Percentiles rank a stretch among this genome's conserved stretches.
Conservation (phyloP, 2,329 filamentous ascomycete genomes). For the Sporothrix brunneoviolacea region DNA sequence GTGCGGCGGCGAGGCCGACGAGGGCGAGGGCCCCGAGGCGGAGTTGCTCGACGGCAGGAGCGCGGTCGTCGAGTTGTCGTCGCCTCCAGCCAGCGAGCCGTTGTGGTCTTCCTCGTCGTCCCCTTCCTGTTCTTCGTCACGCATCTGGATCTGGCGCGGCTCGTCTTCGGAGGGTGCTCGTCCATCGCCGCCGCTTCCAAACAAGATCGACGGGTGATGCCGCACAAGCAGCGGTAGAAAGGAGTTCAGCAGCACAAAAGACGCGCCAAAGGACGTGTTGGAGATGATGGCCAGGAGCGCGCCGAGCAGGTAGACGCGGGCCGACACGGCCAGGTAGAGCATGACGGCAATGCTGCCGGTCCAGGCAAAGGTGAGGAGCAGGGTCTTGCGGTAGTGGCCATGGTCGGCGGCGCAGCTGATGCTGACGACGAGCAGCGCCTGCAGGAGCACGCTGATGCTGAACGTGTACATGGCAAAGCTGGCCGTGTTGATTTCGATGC, state of each 20-base stretch:
- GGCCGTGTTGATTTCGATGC: constrained; percentile 85
- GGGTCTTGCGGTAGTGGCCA: constrained; percentile 81
- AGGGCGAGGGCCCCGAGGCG: neutral
- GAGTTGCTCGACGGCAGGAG: constrained; percentile 31
- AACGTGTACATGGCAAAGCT: constrained; percentile 98
- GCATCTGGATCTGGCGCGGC: constrained; percentile 24
- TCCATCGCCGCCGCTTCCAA: constrained; percentile 5
- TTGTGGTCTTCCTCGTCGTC: constrained; percentile 21
- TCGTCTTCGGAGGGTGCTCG: neutral
- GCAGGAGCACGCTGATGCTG: constrained; percentile 81
- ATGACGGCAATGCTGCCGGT: constrained; percentile 77
- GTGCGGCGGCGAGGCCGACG: neutral
- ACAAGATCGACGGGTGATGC: constrained; percentile 57
- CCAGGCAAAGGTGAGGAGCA: constrained; percentile 80
- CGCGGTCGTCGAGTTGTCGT: constrained; percentile 33
- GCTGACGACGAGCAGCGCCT: constrained; percentile 86
- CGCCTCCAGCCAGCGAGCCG: constrained; percentile 19
- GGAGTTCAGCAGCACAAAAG: constrained; percentile 91
- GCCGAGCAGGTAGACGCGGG: constrained; percentile 71
- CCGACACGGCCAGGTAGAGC: constrained; percentile 74
- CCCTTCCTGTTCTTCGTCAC: constrained; percentile 29
- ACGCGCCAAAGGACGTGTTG: constrained; percentile 91
- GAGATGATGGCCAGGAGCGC: constrained; percentile 80
- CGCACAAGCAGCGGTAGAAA: constrained; percentile 88
- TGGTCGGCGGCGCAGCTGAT: constrained; percentile 96